Evolutionary conservation across 2,329 filamentous ascomycete genomes (phyloP).

Genomic region (Emericellopsis cladophorae): DNA sequence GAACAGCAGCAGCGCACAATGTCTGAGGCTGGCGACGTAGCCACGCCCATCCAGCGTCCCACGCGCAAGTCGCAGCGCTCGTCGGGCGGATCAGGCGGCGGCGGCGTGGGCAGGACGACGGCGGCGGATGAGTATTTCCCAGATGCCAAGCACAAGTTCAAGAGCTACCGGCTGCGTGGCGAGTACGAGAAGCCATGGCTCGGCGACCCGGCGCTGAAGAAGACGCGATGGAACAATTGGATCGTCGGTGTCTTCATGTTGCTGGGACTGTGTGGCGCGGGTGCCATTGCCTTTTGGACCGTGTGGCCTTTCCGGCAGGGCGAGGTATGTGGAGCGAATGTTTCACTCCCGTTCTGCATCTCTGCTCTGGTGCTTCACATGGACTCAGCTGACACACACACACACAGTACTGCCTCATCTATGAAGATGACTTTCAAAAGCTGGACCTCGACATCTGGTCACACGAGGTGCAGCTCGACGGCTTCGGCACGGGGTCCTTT

Average conservation of each 20-base stretch:
- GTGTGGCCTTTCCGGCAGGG: constrained; percentile 11
- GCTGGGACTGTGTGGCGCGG: constrained; percentile 19
- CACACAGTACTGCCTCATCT: constrained; percentile 33
- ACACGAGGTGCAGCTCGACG: constrained; percentile 30
- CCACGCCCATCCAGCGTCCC: neutral
- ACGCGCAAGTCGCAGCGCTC: neutral
- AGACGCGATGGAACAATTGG: constrained; percentile 20
- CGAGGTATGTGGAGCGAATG: constrained; percentile 6
- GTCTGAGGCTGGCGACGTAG: neutral
- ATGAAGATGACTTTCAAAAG: constrained; percentile 33
- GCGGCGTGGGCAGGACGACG: no score
- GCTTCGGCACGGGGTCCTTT: constrained; percentile 34
- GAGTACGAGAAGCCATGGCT: constrained; percentile 27
- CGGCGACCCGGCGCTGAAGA: constrained; percentile 15
- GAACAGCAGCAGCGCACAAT: neutral
- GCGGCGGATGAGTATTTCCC: neutral
- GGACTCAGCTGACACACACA: neutral
- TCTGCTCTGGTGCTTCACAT: neutral
- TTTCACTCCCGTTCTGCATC: neutral
- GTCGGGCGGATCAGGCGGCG: neutral
- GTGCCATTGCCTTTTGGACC: constrained; percentile 17
- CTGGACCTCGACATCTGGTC: constrained; percentile 33
- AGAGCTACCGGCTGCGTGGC: constrained; percentile 18
- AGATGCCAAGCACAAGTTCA: constrained; percentile 11
- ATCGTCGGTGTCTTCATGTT: constrained; percentile 17